phyloP scores from a whole-genome alignment of 805 yeast species.

The Scheffersomyces spartinae region DNA sequence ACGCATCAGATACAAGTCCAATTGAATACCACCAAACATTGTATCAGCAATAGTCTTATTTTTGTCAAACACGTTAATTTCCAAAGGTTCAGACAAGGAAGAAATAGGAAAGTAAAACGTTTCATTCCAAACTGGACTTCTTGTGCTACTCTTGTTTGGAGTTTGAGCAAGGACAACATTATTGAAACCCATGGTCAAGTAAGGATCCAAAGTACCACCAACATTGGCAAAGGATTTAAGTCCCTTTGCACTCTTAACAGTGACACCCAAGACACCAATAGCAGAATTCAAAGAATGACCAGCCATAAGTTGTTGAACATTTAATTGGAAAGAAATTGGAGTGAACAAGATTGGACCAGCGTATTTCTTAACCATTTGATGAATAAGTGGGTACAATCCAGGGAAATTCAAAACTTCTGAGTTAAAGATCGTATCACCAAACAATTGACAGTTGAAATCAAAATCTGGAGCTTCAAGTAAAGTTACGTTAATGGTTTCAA shows the following conservation, averaged over 20 bases:
- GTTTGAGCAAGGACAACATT: constrained; percentile 56
- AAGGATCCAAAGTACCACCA: constrained; percentile 86
- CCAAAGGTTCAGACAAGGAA: constrained; percentile 73
- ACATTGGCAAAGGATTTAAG: constrained; percentile 58
- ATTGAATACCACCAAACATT: constrained; percentile 63
- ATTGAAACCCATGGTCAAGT: constrained; percentile 58
- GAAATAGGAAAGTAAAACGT: constrained; percentile 56
- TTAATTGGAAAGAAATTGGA: constrained; percentile 89
- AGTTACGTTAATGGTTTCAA: constrained; percentile 81
- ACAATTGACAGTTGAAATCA: constrained; percentile 69
- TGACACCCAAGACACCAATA: constrained; percentile 73
- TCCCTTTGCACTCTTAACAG: constrained; percentile 52
- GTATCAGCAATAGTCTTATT: constrained; percentile 76
- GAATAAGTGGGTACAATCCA: constrained; percentile 72
- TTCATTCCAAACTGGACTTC: constrained; percentile 78
- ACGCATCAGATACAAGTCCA: constrained; percentile 54
- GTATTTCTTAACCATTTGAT: constrained; percentile 76
- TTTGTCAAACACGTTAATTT: constrained; percentile 61
- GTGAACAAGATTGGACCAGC: constrained; percentile 80
- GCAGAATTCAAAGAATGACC: constrained; percentile 74
- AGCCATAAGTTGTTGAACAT: constrained; percentile 79
- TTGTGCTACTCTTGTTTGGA: constrained; percentile 53
- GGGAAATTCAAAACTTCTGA: constrained; percentile 85
- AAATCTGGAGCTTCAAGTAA: constrained; percentile 78
- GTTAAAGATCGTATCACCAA: constrained; percentile 73